Conservation (phyloP, 257 asterid species). For the Primulina tabacum region DNA sequence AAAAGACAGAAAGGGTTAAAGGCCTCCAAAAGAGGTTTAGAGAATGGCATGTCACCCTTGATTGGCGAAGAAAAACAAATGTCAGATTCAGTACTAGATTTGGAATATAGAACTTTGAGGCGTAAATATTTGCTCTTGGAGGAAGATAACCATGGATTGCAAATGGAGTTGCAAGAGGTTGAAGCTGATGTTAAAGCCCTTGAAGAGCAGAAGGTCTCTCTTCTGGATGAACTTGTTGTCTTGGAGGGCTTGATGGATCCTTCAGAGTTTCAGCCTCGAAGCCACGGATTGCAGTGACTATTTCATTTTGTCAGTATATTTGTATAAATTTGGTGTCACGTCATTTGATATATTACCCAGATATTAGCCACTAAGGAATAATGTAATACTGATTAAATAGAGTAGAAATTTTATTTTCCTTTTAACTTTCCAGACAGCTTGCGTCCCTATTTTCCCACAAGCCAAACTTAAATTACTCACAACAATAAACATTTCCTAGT, state of each 20-base stretch:
- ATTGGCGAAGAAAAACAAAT: conserved; percentile 38
- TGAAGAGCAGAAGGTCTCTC: conserved; percentile 76
- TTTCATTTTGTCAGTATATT: neutral
- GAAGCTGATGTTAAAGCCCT: conserved; percentile 66
- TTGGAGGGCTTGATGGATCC: conserved; percentile 86
- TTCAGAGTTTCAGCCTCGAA: conserved; percentile 44
- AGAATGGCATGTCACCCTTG: conserved; percentile 30
- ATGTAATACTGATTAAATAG: too few relatives aligned
- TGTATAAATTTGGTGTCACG: neutral
- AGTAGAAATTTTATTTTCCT: too few relatives aligned
- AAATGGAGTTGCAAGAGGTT: conserved; percentile 57
- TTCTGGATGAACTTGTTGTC: conserved; percentile 86
- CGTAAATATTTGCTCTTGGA: conserved; percentile 73
- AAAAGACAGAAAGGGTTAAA: conserved; percentile 47
- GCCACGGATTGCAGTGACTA: conserved; percentile 31
- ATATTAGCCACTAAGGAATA: neutral
- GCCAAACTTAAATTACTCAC: too few relatives aligned
- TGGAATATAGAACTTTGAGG: conserved; percentile 71
- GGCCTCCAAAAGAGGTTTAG: conserved; percentile 40
- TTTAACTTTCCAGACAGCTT: too few relatives aligned
- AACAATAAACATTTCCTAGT: too few relatives aligned
- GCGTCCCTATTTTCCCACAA: too few relatives aligned
- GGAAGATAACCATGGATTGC: conserved; percentile 66
- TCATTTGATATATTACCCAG: too few relatives aligned
- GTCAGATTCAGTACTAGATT: conserved; percentile 42